Percentiles rank a stretch among this genome's conserved stretches.
These are phyloP conservation scores for Balakata baccata DNA, from an alignment of 345 rosid species.

Conservation along the genomic window DNA sequence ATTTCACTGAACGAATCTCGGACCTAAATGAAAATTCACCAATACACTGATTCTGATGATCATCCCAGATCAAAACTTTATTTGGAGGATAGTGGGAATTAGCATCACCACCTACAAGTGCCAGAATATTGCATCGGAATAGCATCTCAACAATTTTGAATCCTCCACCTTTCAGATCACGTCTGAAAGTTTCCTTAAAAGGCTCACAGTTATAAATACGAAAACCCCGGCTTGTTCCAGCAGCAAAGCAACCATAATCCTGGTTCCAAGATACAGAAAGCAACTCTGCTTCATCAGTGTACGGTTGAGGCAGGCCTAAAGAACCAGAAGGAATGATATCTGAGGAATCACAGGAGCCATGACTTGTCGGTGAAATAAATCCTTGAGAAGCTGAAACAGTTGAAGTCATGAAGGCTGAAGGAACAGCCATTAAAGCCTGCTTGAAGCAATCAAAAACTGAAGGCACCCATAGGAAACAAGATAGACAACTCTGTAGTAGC, in stretches of 20 bases:
- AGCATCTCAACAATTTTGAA: constrained; percentile 91
- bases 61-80: constrained; percentile 90
- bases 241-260: constrained; percentile 78
- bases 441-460: constrained; percentile 11
- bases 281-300: constrained; percentile 45
- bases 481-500: constrained; percentile 1
- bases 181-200: constrained; percentile 70
- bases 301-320: constrained; percentile 31
- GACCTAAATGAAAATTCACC: constrained; percentile 80
- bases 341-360: constrained; percentile 33
- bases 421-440: constrained; percentile 20
- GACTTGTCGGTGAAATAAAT: constrained; percentile 26
- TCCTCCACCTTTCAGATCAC: constrained; percentile 66
- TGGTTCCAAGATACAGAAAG: constrained; percentile 85
- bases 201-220: constrained; percentile 78
- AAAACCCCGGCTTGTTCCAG: constrained; percentile 73
- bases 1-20: constrained; percentile 68
- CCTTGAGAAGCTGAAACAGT: constrained; percentile 40
- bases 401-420: constrained; percentile 47
- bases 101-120: constrained; percentile 68
- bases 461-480: constrained; percentile 11
- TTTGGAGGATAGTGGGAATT: constrained; percentile 79
- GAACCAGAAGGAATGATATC: constrained; percentile 30
- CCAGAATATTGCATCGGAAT: constrained; percentile 79
- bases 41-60: constrained; percentile 77